Evolutionary conservation across 345 rosid genomes (phyloP).

Genomic region (Citrus unshiu): DNA sequence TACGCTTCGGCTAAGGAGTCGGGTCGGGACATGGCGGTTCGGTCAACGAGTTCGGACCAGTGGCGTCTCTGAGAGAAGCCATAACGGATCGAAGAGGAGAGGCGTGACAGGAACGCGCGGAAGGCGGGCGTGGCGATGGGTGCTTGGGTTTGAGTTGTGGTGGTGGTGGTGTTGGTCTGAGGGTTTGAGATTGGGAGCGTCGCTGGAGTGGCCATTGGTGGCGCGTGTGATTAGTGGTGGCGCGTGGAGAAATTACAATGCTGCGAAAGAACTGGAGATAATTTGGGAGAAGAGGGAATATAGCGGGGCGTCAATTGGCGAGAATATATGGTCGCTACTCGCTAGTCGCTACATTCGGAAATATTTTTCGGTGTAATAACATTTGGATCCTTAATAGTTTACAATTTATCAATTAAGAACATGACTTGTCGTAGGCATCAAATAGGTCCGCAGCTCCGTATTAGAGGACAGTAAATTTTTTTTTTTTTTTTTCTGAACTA

Average conservation of each 20-base stretch:
- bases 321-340: not conserved
- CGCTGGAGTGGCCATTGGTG: constrained; percentile 49
- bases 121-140: constrained; percentile 74
- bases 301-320: not conserved
- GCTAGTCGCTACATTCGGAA: not conserved
- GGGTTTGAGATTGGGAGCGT: constrained; percentile 54
- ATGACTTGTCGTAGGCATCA: not conserved
- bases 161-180: constrained; percentile 20
- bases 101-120: constrained; percentile 66
- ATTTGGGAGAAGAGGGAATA: not conserved
- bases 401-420: not conserved
- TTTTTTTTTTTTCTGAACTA: too few relatives aligned
- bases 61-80: constrained; percentile 83
- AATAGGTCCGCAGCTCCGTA: not conserved
- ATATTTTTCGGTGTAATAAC: not conserved
- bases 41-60: constrained; percentile 69
- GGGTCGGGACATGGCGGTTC: constrained; percentile 55
- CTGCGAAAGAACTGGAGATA: not conserved
- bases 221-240: constrained; percentile 22
- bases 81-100: constrained; percentile 62
- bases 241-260: not conserved
- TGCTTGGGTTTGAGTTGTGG: constrained; percentile 44
- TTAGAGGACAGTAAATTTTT: not conserved
- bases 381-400: not conserved
- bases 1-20: constrained; percentile 62